Base-by-base conservation (phyloP, 1,284 basidiomycete genomes). In the Tilletia indica region DNA sequence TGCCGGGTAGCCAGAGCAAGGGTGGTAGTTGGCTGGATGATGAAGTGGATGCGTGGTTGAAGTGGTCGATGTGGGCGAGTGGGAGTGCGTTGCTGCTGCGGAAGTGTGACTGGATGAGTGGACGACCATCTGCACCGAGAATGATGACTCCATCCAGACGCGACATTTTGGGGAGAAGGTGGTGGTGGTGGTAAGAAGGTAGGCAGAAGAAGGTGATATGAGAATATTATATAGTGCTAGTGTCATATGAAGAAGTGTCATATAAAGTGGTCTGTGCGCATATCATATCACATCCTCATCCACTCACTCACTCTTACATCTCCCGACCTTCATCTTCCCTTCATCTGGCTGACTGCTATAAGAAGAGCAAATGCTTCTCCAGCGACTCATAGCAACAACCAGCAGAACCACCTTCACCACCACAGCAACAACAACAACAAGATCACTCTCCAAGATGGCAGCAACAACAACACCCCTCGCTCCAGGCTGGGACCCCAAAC, bases 51-150 rank as follows among this genome's bases (percentile, higher is more conserved):
- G 34, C 91, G 72, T 88, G 89, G 82, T 92, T 93, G 79, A 93
- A 88, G 6, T 93, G 90, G 83, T 95, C 93, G 76, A 94, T 91
- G 84, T 95, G 93, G 6, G 95, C 86, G 11, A 93, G 87, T 0
- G 91, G 85, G 11, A 91, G 88, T 68, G 89, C 89, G 25, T 91
- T 89, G 71, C 92, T 38, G 36, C 36, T 42, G 61, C 61, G 90
- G 86, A 97, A 97, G 68, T 92, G 92, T 47, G 93, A 94, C 83
- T 94, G 92, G 74, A 96, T 92, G 75, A 97, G 91, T 47, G 94
- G 91, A 70, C 90, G 91, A 90, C 92, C 92, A 76, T 89, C 88
- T 71, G 88, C 87, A 85, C 94, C 93, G 70, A 96, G 87, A 74
- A 96, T 91, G 81, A 97, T 94, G 74, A 97, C 87, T 12, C 94